Evolutionary conservation across 106 monocot species (phyloP), one percentile per base, ranked within the genome.

Genomic region (Dendrobium huoshanense): DNA sequence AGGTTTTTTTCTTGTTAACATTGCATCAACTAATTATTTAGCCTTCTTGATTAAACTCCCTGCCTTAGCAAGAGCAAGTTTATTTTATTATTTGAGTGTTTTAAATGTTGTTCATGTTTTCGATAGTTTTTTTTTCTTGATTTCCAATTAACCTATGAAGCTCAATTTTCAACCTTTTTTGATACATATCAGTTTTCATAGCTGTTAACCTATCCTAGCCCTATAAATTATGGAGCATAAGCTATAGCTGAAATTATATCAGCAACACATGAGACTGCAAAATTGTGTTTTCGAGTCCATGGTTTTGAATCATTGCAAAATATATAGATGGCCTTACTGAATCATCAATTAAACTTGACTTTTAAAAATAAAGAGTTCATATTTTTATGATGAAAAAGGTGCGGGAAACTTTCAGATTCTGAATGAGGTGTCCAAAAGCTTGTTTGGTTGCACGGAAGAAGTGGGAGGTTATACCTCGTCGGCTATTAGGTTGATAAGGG

Each of bases 21-120:
- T 41, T 44, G 74, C 22, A 7, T 74, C 41, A 74, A 44, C 17
- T 74, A 19, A 74, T 74, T 74, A 44, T n/a, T 72, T 44, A 74
- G 41, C 2, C 19, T 74, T 74, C 43, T 42, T 73, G 42, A 42
- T 41, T 40, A 41, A 41, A 13, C 19, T 73, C 5, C 41, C 2
- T 41, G 18, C 7, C 20, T 3, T 20, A 19, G 73, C 8, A 29
- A 8, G 17, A 43, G 31, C 42, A 19, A 17, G 3, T 74, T 74
- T 41, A 0, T 41, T 19, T 6, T 37, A 31, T 70, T 15, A 10
- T 70, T 70, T 37, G 24, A 70, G 37, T 13, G 31, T 16, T 15
- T 37, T 31, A 7, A 74, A 74, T 33, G 43, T 42, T 40, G 4
- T 74, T 41, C 42, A 74, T 61, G 61, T n/a, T 22, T 22, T 61